phyloP scores from a whole-genome alignment of 2,329 filamentous ascomycete genomes.

The Atkinsonella texensis region DNA sequence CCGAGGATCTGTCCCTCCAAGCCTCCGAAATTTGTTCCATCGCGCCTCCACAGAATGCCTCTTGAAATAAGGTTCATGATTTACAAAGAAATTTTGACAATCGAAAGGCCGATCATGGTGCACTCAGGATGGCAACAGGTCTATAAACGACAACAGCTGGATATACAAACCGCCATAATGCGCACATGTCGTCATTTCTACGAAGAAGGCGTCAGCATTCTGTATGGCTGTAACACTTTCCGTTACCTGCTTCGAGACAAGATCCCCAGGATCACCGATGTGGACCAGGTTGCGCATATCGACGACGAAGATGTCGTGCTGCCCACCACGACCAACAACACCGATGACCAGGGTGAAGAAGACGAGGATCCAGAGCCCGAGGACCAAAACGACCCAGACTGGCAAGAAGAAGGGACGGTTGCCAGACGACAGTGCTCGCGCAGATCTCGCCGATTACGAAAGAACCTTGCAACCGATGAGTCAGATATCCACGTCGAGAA shows the following conservation, averaged over 20 bases:
- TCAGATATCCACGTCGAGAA: conserved; percentile 20
- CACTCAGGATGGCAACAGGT: conserved; percentile 22
- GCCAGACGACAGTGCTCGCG: not conserved
- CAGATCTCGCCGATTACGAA: not conserved
- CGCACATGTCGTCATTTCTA: conserved; percentile 21
- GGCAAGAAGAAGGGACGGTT: conserved; percentile 3
- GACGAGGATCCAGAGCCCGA: conserved; percentile 7
- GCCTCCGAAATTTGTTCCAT: too few relatives aligned
- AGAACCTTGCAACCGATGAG: not conserved
- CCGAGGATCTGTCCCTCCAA: too few relatives aligned
- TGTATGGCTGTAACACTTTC: conserved; percentile 38
- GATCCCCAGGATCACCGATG: conserved; percentile 9
- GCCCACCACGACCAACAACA: not conserved
- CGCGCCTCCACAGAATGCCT: conserved; percentile 12
- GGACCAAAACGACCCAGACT: conserved; percentile 8
- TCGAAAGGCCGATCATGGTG: conserved; percentile 20
- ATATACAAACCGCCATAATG: conserved; percentile 26
- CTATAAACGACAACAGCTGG: conserved; percentile 16
- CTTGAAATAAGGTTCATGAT: conserved; percentile 19
- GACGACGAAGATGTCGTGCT: conserved; percentile 6
- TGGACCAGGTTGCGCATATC: conserved; percentile 8
- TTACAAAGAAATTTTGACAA: conserved; percentile 20
- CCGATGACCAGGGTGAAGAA: conserved; percentile 4
- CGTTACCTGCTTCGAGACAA: conserved; percentile 32
- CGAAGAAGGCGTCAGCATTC: conserved; percentile 25